These are phyloP conservation scores for Calonectria ilicicola DNA, from an alignment of 2,329 filamentous ascomycete species.

Conservation along the genomic window DNA sequence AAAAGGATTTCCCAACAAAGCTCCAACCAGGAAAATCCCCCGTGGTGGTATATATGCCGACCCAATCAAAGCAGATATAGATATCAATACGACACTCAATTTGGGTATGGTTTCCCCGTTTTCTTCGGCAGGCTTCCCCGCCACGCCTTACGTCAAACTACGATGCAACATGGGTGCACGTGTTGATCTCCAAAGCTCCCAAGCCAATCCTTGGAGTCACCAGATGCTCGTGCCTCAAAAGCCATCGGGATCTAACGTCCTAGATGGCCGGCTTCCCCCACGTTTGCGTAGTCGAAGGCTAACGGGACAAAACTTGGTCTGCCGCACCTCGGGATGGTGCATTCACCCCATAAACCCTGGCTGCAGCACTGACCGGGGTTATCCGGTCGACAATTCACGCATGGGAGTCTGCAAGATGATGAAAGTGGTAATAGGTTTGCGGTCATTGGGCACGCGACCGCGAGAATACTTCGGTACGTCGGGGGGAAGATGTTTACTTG, in stretches of 20 bases:
- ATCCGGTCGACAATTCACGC: slow-evolving; percentile 36
- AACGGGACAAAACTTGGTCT: neutral
- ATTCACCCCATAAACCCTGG: neutral
- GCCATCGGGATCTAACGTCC: neutral
- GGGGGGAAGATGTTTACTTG: neutral
- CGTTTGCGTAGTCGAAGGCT: neutral
- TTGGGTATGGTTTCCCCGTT: neutral
- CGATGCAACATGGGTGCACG: neutral
- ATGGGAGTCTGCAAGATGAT: slow-evolving; percentile 28
- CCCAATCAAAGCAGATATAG: neutral
- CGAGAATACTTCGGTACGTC: slow-evolving; percentile 20
- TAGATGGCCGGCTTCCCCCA: neutral
- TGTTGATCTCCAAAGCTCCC: neutral
- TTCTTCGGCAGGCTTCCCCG: neutral
- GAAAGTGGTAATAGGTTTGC: slow-evolving; percentile 30
- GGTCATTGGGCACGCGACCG: slow-evolving; percentile 13
- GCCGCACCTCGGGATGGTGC: neutral
- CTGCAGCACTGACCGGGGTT: neutral
- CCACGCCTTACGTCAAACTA: neutral
- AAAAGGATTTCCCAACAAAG: neutral
- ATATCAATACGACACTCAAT: neutral
- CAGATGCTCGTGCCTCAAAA: neutral
- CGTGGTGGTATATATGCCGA: neutral
- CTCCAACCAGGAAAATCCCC: no score
- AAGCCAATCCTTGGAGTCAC: neutral